A percentile compares a stretch with the other conserved stretches of the same genome.
Evolutionary conservation across 2,329 filamentous ascomycete species (phyloP).

Genomic region (Madurella fahalii): DNA sequence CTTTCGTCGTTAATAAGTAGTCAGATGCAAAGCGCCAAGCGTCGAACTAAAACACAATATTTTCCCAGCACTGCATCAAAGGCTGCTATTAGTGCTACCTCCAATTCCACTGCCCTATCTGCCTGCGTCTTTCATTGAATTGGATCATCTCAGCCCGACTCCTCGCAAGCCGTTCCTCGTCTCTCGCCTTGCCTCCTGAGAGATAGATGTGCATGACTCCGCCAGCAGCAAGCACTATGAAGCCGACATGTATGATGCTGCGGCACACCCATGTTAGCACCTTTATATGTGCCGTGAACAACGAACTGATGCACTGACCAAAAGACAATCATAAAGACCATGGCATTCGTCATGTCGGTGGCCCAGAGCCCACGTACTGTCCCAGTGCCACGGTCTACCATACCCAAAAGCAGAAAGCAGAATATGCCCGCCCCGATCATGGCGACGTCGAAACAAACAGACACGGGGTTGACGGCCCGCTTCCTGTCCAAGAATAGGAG

Average conservation of each 20-base stretch:
- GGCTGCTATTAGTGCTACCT: not conserved
- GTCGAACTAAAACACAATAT: no score
- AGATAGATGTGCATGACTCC: conserved; percentile 12
- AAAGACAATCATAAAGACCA: conserved; percentile 25
- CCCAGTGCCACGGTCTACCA: conserved; percentile 13
- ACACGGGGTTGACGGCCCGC: conserved; percentile 20
- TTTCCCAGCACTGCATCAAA: not conserved
- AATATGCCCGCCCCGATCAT: conserved; percentile 18
- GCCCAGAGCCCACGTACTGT: conserved; percentile 9
- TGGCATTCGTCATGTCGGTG: conserved; percentile 19
- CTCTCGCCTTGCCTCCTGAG: not conserved
- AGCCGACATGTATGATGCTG: conserved; percentile 17
- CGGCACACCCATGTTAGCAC: no score
- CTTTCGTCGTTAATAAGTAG: no score
- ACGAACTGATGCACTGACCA: conserved; percentile 9
- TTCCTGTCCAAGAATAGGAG: conserved; percentile 15
- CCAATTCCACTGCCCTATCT: not conserved
- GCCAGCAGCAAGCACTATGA: conserved; percentile 16
- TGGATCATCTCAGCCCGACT: conserved; percentile 19
- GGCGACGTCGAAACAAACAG: conserved; percentile 17
- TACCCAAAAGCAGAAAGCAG: conserved; percentile 21
- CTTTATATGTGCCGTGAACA: not conserved
- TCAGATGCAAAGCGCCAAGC: no score
- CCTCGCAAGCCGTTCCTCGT: conserved; percentile 1
- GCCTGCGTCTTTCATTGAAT: conserved; percentile 13